phyloP scores from a whole-genome alignment of 371 early-diverging fungal species.

The Paraphysoderma sedebokerense region DNA sequence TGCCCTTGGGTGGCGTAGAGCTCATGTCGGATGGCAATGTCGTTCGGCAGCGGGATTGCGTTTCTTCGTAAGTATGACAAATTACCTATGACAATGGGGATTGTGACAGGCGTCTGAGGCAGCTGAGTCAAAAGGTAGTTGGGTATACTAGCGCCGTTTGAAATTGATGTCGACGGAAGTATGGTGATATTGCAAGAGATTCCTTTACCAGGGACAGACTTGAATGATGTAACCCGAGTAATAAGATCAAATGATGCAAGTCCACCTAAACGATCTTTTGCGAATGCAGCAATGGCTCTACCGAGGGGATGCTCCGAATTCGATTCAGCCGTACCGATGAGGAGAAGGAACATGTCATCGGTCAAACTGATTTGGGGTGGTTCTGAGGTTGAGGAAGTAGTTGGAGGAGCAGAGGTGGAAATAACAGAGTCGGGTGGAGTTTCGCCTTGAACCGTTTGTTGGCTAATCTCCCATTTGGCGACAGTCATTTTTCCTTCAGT shows the following conservation, averaged over 20 bases:
- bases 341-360: constrained; percentile 1
- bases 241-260: too few relatives aligned
- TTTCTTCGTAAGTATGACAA: constrained; percentile 26
- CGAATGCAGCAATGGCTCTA: neutral
- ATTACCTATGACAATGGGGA: constrained; percentile 56
- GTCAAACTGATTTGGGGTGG: neutral
- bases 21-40: neutral
- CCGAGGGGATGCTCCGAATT: constrained; percentile 2
- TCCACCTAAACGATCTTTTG: too few relatives aligned
- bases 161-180: too few relatives aligned
- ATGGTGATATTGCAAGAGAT: constrained; percentile 35
- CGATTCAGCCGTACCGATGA: constrained; percentile 9
- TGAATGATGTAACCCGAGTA: too few relatives aligned
- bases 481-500: constrained; percentile 72
- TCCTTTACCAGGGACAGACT: constrained; percentile 59
- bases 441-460: neutral
- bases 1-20: constrained; percentile 42
- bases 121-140: neutral
- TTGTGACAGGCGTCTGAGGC: constrained; percentile 4
- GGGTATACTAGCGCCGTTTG: neutral
- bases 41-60: constrained; percentile 14
- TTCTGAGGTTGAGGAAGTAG: neutral
- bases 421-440: too few relatives aligned
- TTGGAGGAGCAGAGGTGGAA: too few relatives aligned
- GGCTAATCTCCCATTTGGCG: constrained; percentile 15